These are phyloP conservation scores for Aspergillus pseudonomiae DNA, from an alignment of 2,329 filamentous ascomycete genomes.

Conservation along the genomic window DNA sequence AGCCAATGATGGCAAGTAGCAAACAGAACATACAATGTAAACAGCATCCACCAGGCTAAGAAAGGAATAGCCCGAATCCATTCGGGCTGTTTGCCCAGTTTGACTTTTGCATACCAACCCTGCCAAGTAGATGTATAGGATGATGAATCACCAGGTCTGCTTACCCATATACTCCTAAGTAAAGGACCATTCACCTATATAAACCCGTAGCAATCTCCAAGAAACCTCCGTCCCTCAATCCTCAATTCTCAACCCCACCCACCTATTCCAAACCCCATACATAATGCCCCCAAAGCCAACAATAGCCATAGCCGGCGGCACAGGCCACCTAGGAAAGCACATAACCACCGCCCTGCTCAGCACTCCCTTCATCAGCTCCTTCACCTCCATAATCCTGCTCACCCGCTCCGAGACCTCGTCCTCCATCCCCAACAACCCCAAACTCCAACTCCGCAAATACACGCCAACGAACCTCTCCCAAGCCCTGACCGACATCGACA, in stretches of 20 bases:
- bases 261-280: neutral
- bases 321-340: constrained; percentile 29
- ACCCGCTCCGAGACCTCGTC: constrained; percentile 17
- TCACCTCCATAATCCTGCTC: constrained; percentile 30
- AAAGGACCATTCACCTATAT: neutral
- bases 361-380: constrained; percentile 18
- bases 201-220: neutral
- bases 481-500: constrained; percentile 32
- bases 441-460: constrained; percentile 21
- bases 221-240: too few species aligned
- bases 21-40: neutral
- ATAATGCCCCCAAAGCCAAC: constrained; percentile 4
- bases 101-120: neutral
- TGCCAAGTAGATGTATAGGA: too few species aligned
- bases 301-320: constrained; percentile 31
- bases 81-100: neutral
- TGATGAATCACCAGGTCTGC: too few species aligned
- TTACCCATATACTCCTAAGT: too few species aligned
- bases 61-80: neutral
- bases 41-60: neutral
- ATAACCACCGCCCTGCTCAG: constrained; percentile 29
- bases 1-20: neutral
- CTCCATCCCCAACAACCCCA: neutral
- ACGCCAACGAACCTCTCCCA: constrained; percentile 25
- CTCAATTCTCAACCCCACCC: too few species aligned